phyloP scores from a whole-genome alignment of 108 stramenopile genomes.

The Aurantiochytrium sp. region DNA sequence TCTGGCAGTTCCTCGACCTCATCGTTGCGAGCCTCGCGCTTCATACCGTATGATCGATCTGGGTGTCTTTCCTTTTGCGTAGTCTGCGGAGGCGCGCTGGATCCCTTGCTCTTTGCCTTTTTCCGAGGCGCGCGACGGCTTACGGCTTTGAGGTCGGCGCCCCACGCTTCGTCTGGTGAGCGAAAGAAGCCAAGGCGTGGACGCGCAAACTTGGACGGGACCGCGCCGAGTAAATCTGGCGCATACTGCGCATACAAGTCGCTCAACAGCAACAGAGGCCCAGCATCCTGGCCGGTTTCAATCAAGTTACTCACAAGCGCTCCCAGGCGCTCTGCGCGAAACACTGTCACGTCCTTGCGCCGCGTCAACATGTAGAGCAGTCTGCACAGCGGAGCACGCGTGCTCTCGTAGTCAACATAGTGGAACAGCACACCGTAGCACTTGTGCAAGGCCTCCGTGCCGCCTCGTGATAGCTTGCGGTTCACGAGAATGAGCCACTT shows the following conservation, averaged over 20 bases:
- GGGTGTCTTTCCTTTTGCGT: neutral
- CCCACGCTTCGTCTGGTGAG: neutral
- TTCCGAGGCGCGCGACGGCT: neutral
- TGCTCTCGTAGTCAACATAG: neutral
- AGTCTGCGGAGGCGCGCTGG: neutral
- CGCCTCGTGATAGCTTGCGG: neutral
- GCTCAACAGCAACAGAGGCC: neutral
- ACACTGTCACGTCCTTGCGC: neutral
- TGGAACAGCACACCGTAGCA: neutral
- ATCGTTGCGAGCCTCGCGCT: no score
- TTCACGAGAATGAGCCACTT: constrained; percentile 4
- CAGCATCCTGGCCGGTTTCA: neutral
- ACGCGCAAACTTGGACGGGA: neutral
- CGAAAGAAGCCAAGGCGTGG: neutral
- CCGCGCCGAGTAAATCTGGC: neutral
- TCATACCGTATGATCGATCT: neutral
- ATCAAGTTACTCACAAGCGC: neutral
- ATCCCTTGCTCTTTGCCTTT: neutral
- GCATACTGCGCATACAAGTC: constrained; percentile 8
- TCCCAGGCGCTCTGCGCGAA: neutral
- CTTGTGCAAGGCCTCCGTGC: neutral
- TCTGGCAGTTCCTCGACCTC: neutral
- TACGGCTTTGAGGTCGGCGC: neutral
- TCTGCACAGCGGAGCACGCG: neutral
- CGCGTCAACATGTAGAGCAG: constrained; percentile 9